These are phyloP conservation scores for Phytopythium montanum DNA, from an alignment of 352 stramenopile genomes.

Conservation along the genomic window DNA sequence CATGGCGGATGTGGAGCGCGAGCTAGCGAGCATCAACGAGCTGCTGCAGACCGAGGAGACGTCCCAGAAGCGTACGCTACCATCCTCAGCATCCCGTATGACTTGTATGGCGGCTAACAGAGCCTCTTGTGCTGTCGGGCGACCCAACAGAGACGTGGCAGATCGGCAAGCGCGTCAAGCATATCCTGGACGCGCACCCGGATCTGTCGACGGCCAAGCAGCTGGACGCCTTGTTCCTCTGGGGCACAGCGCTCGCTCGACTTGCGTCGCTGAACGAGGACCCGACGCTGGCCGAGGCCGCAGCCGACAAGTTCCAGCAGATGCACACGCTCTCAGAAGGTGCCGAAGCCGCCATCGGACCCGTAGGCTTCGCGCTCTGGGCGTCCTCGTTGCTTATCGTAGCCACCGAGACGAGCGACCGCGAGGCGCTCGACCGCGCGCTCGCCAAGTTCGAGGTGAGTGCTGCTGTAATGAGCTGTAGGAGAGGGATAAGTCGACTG, in stretches of 20 bases:
- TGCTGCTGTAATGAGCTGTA: background rate
- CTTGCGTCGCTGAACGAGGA: conserved; percentile 77
- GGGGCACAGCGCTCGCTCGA: conserved; percentile 70
- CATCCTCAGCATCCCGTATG: background rate
- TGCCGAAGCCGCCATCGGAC: conserved; percentile 59
- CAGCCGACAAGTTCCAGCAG: conserved; percentile 80
- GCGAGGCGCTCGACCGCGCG: conserved; percentile 50
- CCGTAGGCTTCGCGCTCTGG: conserved; percentile 77
- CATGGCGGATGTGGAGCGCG: conserved; percentile 15
- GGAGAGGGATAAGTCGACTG: background rate
- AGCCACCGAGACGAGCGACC: conserved; percentile 62
- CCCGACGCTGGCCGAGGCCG: conserved; percentile 60
- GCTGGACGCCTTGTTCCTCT: conserved; percentile 77
- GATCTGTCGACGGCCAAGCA: conserved; percentile 45
- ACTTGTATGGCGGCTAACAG: background rate
- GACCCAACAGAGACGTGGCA: conserved; percentile 66
- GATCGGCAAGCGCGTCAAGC: conserved; percentile 83
- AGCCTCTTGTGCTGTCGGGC: background rate
- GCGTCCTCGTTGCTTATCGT: conserved; percentile 73
- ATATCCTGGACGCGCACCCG: conserved; percentile 60
- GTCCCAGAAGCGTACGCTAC: conserved; percentile 43
- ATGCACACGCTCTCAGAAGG: conserved; percentile 50
- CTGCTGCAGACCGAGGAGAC: conserved; percentile 63
- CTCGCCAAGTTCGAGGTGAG: conserved; percentile 55
- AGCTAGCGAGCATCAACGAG: conserved; percentile 49